A percentile compares a stretch with the other conserved stretches of the same genome.
These are phyloP conservation scores for Haplographium delicatum DNA, from an alignment of 495 filamentous ascomycete genomes.

Conservation along the genomic window DNA sequence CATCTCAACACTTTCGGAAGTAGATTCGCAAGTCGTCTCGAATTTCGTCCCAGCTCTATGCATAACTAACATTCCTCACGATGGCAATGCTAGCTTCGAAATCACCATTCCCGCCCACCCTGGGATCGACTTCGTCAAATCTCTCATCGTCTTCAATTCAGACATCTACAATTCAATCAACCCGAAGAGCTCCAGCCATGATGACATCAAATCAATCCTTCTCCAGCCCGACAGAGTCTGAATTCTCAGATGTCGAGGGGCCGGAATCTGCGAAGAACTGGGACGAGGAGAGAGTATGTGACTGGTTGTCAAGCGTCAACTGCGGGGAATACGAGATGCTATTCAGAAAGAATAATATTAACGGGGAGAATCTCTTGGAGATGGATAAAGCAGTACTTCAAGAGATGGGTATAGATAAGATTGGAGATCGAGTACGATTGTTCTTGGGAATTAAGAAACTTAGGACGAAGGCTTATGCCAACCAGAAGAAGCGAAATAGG, in stretches of 20 bases:
- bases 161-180: constrained; percentile 47
- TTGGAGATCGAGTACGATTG: constrained; percentile 94
- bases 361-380: constrained; percentile 91
- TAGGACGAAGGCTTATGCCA: constrained; percentile 75
- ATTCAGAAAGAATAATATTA: constrained; percentile 93
- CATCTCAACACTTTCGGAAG: neutral
- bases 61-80: constrained; percentile 15
- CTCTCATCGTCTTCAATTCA: constrained; percentile 48
- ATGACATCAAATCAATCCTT: constrained; percentile 60
- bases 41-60: constrained; percentile 6
- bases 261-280: constrained; percentile 60
- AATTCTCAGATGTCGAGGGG: constrained; percentile 74
- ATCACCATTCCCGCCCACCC: constrained; percentile 60
- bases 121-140: constrained; percentile 50
- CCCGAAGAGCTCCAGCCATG: constrained; percentile 49
- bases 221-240: constrained; percentile 85
- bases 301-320: constrained; percentile 86
- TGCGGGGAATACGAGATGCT: constrained; percentile 89
- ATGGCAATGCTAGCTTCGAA: constrained; percentile 91
- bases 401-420: constrained; percentile 97
- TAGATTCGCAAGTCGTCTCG: constrained; percentile 3
- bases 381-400: constrained; percentile 95
- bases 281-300: constrained; percentile 86
- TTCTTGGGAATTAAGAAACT: constrained; percentile 90
- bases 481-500: constrained; percentile 80